Evolutionary conservation across 208 protist species (phyloP).

Genomic region (Naegleria gruberi): DNA sequence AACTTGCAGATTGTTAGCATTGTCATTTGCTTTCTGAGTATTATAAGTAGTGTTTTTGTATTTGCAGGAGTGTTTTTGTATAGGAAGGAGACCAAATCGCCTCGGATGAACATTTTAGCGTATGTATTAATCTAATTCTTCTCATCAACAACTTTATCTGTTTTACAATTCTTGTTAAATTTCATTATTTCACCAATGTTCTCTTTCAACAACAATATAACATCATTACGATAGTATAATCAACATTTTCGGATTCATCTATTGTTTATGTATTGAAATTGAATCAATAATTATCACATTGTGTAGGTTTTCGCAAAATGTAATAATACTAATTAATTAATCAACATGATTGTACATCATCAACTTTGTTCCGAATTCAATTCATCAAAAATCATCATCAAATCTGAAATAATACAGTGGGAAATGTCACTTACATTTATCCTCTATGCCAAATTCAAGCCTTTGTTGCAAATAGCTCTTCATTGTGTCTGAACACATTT

Average conservation of each 20-base stretch:
- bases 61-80: background rate
- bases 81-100: background rate
- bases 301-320: background rate
- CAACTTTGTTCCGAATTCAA: too few relatives aligned
- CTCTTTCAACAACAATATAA: background rate
- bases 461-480: background rate
- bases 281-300: background rate
- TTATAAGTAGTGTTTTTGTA: background rate
- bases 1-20: constrained; percentile 6
- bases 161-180: too few relatives aligned
- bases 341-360: too few relatives aligned
- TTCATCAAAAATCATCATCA: too few relatives aligned
- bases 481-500: background rate
- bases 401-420: background rate
- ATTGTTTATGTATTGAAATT: background rate
- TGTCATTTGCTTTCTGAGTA: background rate
- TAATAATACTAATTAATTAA: background rate
- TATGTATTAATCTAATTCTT: background rate
- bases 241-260: constrained; percentile 14
- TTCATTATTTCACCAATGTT: background rate
- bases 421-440: background rate
- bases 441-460: constrained; percentile 19
- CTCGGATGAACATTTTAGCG: background rate
- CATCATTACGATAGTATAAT: background rate
- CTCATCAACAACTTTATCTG: too few relatives aligned